Evolutionary conservation across 2,329 filamentous ascomycete species (phyloP), one percentile per base, ranked within the genome.

Genomic region (Botrytis galanthina): DNA sequence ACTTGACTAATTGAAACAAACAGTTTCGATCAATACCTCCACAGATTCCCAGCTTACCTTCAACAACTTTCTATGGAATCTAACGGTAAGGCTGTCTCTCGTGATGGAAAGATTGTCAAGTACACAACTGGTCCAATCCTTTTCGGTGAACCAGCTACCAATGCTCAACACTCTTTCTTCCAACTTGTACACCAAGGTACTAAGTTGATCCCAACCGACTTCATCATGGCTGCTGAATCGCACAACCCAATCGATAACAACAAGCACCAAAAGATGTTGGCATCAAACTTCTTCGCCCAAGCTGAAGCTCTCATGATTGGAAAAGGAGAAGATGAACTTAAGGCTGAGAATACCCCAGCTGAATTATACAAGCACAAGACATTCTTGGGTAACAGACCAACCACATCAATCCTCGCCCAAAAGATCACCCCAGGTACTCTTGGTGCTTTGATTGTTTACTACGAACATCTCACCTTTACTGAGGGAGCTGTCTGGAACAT

Each of bases 51-150:
- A 54, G 96, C 96, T 79, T 99, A 99, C 86, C 92, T 99, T 72
- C 96, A 99, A 86, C 96, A 99, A 86, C 88, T 99, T 74, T 98
- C 95, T 75, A 99, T 99, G 96, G 96, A 99, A 87, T 98, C 95
- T 75, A 99, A 99, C 84, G 96, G 96, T 82, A 99, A 99, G 88
- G 93, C 93, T 75, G 94, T 98, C 81, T 97, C 95, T 75, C 90
- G 89, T n/a, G 93, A 96, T 80, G 92, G 90, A 73, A 91, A 94
- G 54, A 89, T 97, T 75, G 95, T 97, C 81, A 97, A 97, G 86
- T 99, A 99, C 87, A 98, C 95, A 74, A 99, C 96, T 54, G 95
- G 96, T 67, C 90, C 96, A 72, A 95, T 99, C 82, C 87, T 99
- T 76, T 99, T 99, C 82, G 96, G 96, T 81, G 96, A 99, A 88